Percentiles rank a stretch among this genome's conserved stretches.
Evolutionary conservation across 768 basidiomycete genomes (phyloP).

Genomic region (Lactifluus subvellereus): DNA sequence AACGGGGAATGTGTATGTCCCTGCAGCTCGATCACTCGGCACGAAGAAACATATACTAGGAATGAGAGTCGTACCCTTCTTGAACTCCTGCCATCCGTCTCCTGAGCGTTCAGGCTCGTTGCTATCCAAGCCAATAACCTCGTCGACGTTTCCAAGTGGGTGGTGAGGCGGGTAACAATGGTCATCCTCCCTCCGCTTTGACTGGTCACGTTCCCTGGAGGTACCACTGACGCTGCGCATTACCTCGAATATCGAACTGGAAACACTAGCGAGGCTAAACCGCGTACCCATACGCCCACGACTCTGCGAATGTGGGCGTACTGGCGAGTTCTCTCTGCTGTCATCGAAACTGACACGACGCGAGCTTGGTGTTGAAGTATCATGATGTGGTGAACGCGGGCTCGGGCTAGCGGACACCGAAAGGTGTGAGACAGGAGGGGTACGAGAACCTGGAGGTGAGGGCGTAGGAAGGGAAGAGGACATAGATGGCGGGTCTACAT

Average conservation of each 20-base stretch:
- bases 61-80: constrained; percentile 51
- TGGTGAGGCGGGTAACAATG: constrained; percentile 30
- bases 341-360: not conserved
- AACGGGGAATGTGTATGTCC: constrained; percentile 96
- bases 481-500: not conserved
- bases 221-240: constrained; percentile 1
- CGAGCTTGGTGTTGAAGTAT: not conserved
- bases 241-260: constrained; percentile 17
- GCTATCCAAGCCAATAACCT: constrained; percentile 34
- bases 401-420: not conserved
- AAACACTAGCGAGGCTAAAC: constrained; percentile 18
- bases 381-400: not conserved
- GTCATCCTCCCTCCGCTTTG: constrained; percentile 27
- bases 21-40: constrained; percentile 34
- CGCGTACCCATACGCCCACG: constrained; percentile 15
- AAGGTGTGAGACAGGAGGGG: not conserved
- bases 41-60: not conserved
- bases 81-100: constrained; percentile 80
- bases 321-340: not conserved
- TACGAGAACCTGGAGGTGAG: not conserved
- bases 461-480: not conserved
- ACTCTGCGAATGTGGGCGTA: constrained; percentile 13
- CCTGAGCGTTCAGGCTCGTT: constrained; percentile 39
- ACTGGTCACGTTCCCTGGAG: constrained; percentile 25
- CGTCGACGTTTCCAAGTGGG: constrained; percentile 36